Conservation (phyloP, 768 basidiomycete genomes). For the Leccinum incarnatum region DNA sequence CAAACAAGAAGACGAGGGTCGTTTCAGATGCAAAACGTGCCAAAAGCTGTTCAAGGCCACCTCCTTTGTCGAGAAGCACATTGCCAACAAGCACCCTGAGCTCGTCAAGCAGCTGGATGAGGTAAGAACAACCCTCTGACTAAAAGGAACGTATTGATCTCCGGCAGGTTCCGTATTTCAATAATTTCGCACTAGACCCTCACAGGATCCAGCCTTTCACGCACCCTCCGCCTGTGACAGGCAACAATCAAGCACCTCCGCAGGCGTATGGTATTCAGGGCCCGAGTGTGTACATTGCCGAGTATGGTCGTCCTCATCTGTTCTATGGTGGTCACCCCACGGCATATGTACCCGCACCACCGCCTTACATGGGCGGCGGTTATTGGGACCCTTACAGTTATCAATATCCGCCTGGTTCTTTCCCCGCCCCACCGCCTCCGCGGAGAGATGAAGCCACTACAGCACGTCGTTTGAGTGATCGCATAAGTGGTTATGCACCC, state of each 20-base stretch:
- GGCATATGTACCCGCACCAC: conserved; percentile 35
- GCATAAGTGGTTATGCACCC: conserved; percentile 74
- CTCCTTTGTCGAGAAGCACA: conserved; percentile 96
- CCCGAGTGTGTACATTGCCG: conserved; percentile 48
- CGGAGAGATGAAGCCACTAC: conserved; percentile 59
- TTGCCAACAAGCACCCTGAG: conserved; percentile 91
- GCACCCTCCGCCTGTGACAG: conserved; percentile 67
- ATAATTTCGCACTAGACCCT: conserved; percentile 95
- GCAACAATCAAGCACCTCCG: conserved; percentile 75
- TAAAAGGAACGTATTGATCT: conserved; percentile 15
- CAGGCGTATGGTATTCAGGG: conserved; percentile 83
- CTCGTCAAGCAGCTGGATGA: conserved; percentile 81
- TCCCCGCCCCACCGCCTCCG: conserved; percentile 37
- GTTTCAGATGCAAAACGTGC: conserved; percentile 95
- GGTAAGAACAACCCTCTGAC: conserved; percentile 43
- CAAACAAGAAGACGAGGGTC: conserved; percentile 96
- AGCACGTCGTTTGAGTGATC: conserved; percentile 69
- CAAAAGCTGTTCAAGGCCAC: conserved; percentile 97
- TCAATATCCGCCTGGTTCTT: conserved; percentile 38
- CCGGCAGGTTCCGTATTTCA: conserved; percentile 80
- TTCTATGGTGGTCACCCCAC: conserved; percentile 40
- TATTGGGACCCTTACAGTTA: conserved; percentile 49
- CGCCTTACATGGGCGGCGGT: conserved; percentile 38
- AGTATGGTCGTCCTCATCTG: conserved; percentile 40
- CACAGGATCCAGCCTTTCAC: conserved; percentile 85